Percentiles rank a stretch among this genome's conserved stretches.
Evolutionary conservation across 2,329 filamentous ascomycete species (phyloP).

Genomic region (Geoglossum cookeanum): DNA sequence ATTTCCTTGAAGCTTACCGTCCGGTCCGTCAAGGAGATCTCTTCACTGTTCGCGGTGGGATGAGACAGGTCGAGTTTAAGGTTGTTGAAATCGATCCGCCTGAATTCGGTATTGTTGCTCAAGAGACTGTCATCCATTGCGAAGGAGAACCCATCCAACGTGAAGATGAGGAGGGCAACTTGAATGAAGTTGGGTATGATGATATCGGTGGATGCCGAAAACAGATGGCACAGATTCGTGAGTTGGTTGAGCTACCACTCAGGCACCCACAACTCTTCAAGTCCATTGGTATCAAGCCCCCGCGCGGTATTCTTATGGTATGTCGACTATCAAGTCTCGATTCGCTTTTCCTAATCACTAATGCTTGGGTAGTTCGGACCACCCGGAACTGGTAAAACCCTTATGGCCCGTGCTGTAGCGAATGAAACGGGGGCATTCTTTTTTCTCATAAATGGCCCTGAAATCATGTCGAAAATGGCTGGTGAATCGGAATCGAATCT

Average conservation of each 20-base stretch:
- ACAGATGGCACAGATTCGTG: conserved; percentile 98
- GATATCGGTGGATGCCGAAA: conserved; percentile 98
- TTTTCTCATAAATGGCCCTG: conserved; percentile 97
- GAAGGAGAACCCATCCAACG: conserved; percentile 94
- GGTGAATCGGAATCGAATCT: conserved; percentile 98
- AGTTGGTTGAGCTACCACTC: conserved; percentile 92
- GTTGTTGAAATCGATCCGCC: conserved; percentile 96
- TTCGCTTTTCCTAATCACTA: background rate
- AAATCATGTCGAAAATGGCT: conserved; percentile 99
- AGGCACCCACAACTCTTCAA: conserved; percentile 98
- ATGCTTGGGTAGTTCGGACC: conserved; percentile 44
- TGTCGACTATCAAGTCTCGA: background rate
- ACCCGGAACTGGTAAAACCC: conserved; percentile 96
- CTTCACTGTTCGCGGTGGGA: conserved; percentile 92
- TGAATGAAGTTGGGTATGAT: conserved; percentile 97
- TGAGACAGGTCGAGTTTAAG: conserved; percentile 99
- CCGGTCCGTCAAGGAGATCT: conserved; percentile 93
- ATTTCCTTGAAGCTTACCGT: conserved; percentile 98
- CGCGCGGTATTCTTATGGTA: conserved; percentile 82
- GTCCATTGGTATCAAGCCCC: conserved; percentile 98
- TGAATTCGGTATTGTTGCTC: conserved; percentile 95
- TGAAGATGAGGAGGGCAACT: conserved; percentile 96
- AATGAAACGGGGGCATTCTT: conserved; percentile 99
- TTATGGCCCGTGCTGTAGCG: conserved; percentile 96
- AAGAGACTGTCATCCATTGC: conserved; percentile 97